Base-by-base conservation (phyloP, 2,329 filamentous ascomycete species). In the Talaromyces amestolkiae region DNA sequence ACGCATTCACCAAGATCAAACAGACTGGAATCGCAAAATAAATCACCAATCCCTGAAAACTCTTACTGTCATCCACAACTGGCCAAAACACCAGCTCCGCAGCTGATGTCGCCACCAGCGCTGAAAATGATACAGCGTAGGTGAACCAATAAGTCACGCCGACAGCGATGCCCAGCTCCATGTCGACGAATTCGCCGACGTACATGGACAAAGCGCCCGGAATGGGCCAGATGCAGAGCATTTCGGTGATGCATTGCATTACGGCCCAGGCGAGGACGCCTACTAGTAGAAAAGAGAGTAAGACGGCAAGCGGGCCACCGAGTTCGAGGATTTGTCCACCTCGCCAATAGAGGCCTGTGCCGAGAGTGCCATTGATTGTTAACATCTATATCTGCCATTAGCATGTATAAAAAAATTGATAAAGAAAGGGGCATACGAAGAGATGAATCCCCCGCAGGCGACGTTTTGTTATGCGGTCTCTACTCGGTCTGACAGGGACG, bases 191-290 rank as follows among this genome's bases (percentile, higher is more conserved):
- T 19, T 70, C 69, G 15, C 72, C 68, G 5, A 78, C 74, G 49
- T 75, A 79, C 39, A 77, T 73, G 15, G 75, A 71, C 33, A 78
- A 65, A 1, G 76, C 75, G 54, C 77, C 77, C 6, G 77, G 72
- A 9, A 78, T 75, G 0, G 77, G 77, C 74, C 76, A 79, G 27
- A 76, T 69, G 6, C 72, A 70, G 2, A 79, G 71, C 70, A 79
- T 72, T 60, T 79, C 77, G 24, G 72, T 72, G 24, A 79, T 70
- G n/a, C 77, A 74, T 64, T 79, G 77, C 77, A 79, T 79, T 3
- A 79, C 72, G 35, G 69, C 68, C 67, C 76, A 76, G 3, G 73
- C 70, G 13, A 75, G 65, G 3, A 76, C 35, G 0, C 76, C 77
- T 22, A 78, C 72, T 0, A 74, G 22, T 2, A 69, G 67, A n/a